A percentile compares a stretch with the other conserved stretches of the same genome.
phyloP scores from a whole-genome alignment of 2,329 filamentous ascomycete genomes.

The Monosporascus sp. region DNA sequence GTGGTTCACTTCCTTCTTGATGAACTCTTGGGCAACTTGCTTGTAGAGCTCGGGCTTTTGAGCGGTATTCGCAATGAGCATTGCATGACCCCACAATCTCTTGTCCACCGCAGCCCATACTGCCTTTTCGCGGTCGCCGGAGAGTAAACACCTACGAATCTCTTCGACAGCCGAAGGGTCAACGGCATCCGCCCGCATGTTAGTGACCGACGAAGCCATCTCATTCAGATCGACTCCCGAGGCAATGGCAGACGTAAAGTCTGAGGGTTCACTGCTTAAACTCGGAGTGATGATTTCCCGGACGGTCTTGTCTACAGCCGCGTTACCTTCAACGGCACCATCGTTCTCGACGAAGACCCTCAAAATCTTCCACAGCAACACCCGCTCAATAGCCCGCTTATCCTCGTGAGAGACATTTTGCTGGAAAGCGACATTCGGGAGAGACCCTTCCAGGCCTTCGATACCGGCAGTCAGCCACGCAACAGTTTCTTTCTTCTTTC shows the following conservation, averaged over 20 bases:
- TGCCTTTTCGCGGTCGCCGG: constrained; percentile 83
- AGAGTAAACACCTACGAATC: constrained; percentile 67
- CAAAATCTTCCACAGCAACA: constrained; percentile 84
- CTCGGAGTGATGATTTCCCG: constrained; percentile 67
- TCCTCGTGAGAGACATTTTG: constrained; percentile 53
- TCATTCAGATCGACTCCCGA: constrained; percentile 34
- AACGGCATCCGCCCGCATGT: constrained; percentile 58
- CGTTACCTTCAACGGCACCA: constrained; percentile 69
- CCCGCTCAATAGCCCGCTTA: constrained; percentile 72
- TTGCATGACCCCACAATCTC: constrained; percentile 91
- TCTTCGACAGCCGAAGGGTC: constrained; percentile 66
- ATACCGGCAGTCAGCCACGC: constrained; percentile 78
- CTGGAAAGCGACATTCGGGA: constrained; percentile 44
- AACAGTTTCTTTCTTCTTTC: constrained; percentile 90
- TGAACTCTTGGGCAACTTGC: constrained; percentile 90
- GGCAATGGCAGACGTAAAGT: constrained; percentile 19
- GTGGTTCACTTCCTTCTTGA: constrained; percentile 88
- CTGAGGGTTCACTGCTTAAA: constrained; percentile 24
- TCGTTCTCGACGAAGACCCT: constrained; percentile 81
- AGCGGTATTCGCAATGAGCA: constrained; percentile 76
- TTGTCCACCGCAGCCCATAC: constrained; percentile 93
- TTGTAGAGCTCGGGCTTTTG: constrained; percentile 77
- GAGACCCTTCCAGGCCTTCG: constrained; percentile 61
- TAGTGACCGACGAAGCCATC: constrained; percentile 28
- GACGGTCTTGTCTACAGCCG: constrained; percentile 68